Conservation (phyloP, 208 protist species). For the Wallacemonas sp. region DNA sequence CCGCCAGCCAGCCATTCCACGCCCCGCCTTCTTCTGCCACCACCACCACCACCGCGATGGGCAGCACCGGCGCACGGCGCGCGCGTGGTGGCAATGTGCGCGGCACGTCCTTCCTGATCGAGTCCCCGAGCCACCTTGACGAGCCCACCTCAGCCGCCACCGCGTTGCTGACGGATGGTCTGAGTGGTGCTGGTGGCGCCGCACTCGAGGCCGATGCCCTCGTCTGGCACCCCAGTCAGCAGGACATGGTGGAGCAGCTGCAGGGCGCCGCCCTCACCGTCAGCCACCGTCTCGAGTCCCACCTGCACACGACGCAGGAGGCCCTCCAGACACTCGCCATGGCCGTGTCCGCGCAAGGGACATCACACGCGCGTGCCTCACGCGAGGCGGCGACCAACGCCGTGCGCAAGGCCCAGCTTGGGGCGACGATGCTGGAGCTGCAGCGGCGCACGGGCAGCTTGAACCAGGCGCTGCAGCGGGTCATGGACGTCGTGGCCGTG, state of each 20-base stretch:
- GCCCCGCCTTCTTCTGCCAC: background rate
- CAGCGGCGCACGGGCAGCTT: conserved; percentile 48
- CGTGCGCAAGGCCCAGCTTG: conserved; percentile 34
- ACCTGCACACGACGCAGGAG: conserved; percentile 39
- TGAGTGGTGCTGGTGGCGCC: background rate
- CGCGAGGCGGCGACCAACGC: conserved; percentile 22
- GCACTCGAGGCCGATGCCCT: background rate
- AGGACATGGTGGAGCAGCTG: conserved; percentile 37
- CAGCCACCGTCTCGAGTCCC: conserved; percentile 44
- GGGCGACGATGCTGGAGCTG: conserved; percentile 45
- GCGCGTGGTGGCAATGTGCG: too few species aligned
- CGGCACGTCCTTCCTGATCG: background rate
- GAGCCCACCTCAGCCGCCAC: background rate
- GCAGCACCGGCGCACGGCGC: too few species aligned
- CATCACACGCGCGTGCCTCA: too few species aligned
- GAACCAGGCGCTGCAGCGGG: conserved; percentile 38
- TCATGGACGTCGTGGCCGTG: conserved; percentile 27
- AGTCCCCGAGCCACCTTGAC: background rate
- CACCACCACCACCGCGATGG: too few species aligned
- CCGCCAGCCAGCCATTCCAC: background rate
- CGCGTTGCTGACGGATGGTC: background rate
- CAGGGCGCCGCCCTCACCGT: conserved; percentile 39
- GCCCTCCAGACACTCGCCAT: conserved; percentile 32
- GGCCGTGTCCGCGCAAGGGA: conserved; percentile 22
- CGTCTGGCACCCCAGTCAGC: conserved; percentile 17